Evolutionary conservation across 345 rosid species (phyloP).

Genomic region (Raphanus raphanistrum): DNA sequence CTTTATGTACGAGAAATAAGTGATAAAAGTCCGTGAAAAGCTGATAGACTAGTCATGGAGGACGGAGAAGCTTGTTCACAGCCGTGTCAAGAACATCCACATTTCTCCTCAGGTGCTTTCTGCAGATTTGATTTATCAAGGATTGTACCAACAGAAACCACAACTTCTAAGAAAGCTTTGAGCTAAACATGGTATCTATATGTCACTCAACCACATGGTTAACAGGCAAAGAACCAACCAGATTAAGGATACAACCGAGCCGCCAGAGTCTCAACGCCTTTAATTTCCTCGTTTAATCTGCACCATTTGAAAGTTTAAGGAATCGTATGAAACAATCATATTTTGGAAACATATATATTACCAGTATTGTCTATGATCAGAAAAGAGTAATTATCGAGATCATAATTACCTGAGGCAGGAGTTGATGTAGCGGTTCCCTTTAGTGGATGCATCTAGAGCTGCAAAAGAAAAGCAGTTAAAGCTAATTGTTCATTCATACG

Average conservation of each 20-base stretch:
- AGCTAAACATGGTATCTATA: neutral
- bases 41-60: slow-evolving; percentile 45
- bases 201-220: neutral
- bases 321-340: neutral
- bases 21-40: neutral
- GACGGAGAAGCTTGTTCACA: slow-evolving; percentile 66
- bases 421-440: slow-evolving; percentile 88
- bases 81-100: slow-evolving; percentile 82
- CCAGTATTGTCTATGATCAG: neutral
- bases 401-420: slow-evolving; percentile 76
- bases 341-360: neutral
- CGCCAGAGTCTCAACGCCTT: slow-evolving; percentile 66
- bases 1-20: slow-evolving; percentile 15
- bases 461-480: slow-evolving; percentile 1
- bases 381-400: neutral
- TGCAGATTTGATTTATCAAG: slow-evolving; percentile 45
- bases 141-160: slow-evolving; percentile 22
- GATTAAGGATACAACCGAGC: slow-evolving; percentile 79
- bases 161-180: neutral
- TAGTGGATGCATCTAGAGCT: slow-evolving; percentile 89
- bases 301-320: slow-evolving; percentile 6
- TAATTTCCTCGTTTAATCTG: slow-evolving; percentile 95
- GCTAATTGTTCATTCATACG: neutral
- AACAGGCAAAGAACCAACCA: slow-evolving; percentile 8
- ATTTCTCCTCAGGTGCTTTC: slow-evolving; percentile 76